Evolutionary conservation across 2,329 filamentous ascomycete genomes (phyloP), one percentile per base, ranked within the genome.

Genomic region (Herpomyces periplanetae): DNA sequence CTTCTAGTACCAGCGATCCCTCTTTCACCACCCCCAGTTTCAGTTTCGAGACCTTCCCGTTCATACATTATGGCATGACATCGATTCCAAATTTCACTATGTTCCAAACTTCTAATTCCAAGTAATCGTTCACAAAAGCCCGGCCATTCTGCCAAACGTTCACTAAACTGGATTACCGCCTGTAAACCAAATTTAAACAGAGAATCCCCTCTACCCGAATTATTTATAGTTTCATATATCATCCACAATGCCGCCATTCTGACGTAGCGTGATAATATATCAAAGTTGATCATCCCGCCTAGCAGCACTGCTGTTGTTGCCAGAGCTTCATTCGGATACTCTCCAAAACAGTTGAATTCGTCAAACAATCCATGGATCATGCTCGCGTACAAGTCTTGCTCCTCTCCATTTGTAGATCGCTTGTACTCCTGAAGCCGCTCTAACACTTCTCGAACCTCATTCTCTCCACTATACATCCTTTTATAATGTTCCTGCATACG

Each of bases 171-270:
- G 34, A 88, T 61, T 24, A 96, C 50, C 8, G 80, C 80, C 35
- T 96, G 80, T 6, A 96, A 49, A 5, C 84, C 80, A 34, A 96
- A 96, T 31, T 88, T 87, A 44, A 80, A 91, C 80, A 96, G 91
- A 1, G 68, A 59, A 24, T 73, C 59, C 13, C 84, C 64, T 1
- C 64, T 56, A 13, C 51, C 43, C 30, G 80, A 68, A 26, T 87
- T 71, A 26, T 68, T 53, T 10, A 96, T 71, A 6, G 80, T 69
- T 36, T 96, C 73, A n/a, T 91, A 45, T 26, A 96, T 85, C 69
- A 96, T 88, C 8, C 66, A 71, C 8, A 91, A 45, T n/a, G 68
- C 80, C 22, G 87, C 71, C 33, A 87, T 71, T 13, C 91, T 53
- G 3, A 80, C 69, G 8, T 96, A 53, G 16, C 71, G 63, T 4